phyloP scores from a whole-genome alignment of 345 rosid genomes.

The Boechera stricta region DNA sequence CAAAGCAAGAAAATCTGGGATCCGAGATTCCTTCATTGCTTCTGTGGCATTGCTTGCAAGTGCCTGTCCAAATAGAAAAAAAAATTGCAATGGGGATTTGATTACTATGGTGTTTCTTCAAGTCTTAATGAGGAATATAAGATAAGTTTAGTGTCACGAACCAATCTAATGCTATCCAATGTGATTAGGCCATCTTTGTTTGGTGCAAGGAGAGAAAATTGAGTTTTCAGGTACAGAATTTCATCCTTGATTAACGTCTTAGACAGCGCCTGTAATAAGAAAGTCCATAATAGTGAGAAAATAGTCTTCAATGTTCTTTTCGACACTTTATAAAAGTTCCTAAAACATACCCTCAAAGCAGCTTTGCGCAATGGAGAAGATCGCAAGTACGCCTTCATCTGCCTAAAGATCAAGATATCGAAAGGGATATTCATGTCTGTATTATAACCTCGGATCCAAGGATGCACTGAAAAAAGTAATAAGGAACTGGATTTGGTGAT shows the following conservation, averaged over 20 bases:
- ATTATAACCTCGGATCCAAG: slow-evolving; percentile 68
- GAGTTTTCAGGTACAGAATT: slow-evolving; percentile 65
- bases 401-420: slow-evolving; percentile 70
- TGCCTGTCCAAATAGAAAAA: slow-evolving; percentile 50
- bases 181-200: slow-evolving; percentile 63
- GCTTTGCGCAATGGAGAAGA: slow-evolving; percentile 84
- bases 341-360: slow-evolving; percentile 74
- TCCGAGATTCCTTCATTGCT: slow-evolving; percentile 82
- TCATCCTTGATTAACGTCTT: slow-evolving; percentile 72
- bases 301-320: neutral
- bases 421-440: slow-evolving; percentile 62
- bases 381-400: slow-evolving; percentile 74
- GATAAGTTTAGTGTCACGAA: slow-evolving; percentile 37
- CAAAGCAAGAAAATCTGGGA: slow-evolving; percentile 71
- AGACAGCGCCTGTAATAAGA: slow-evolving; percentile 67
- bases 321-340: neutral
- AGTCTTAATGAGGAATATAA: neutral
- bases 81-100: slow-evolving; percentile 27
- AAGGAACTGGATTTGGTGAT: slow-evolving; percentile 21
- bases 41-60: slow-evolving; percentile 79
- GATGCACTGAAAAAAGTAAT: slow-evolving; percentile 68
- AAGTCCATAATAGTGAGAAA: neutral
- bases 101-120: neutral
- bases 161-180: slow-evolving; percentile 70
- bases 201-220: slow-evolving; percentile 76